These are phyloP conservation scores for Coemansia sp. DNA, from an alignment of 192 early-diverging fungal species.

Conservation along the genomic window DNA sequence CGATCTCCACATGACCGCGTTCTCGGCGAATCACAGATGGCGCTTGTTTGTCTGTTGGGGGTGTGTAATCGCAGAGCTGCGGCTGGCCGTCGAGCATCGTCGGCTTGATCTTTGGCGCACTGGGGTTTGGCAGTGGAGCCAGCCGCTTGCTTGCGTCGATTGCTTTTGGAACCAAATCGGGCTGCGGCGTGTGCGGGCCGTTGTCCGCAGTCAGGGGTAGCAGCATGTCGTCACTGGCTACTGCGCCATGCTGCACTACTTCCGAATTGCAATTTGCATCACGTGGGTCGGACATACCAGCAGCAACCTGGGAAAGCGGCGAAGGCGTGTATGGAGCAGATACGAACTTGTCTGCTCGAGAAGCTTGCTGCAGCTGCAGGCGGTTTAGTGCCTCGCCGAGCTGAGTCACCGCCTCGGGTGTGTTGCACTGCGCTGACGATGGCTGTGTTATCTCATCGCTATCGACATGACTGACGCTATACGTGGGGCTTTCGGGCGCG, in stretches of 20 bases:
- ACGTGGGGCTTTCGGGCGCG: neutral
- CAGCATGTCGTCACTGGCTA: conserved; percentile 33
- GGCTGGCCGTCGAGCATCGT: conserved; percentile 38
- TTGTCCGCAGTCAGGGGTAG: conserved; percentile 27
- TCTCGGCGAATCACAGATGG: conserved; percentile 15
- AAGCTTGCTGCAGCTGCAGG: conserved; percentile 12
- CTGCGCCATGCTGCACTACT: conserved; percentile 15
- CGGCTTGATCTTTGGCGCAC: conserved; percentile 40
- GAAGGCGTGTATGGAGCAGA: conserved; percentile 17
- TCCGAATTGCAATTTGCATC: conserved; percentile 17
- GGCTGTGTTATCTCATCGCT: conserved; percentile 10
- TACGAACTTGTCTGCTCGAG: neutral
- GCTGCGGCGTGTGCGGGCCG: conserved; percentile 20
- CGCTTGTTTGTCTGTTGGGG: conserved; percentile 13
- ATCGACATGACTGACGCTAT: neutral
- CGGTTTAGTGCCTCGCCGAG: conserved; percentile 45
- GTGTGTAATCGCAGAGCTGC: conserved; percentile 41
- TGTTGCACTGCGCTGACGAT: conserved; percentile 32
- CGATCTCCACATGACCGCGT: conserved; percentile 46
- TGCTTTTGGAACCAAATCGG: conserved; percentile 17
- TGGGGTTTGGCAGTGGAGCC: conserved; percentile 48
- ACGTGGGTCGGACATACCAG: neutral
- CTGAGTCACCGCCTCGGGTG: conserved; percentile 36
- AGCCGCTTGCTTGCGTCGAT: conserved; percentile 31
- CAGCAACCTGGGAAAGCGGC: conserved; percentile 26